Base-by-base conservation (phyloP, 176 grass and related monocot species). In the Rhipidocladum racemiflorum region DNA sequence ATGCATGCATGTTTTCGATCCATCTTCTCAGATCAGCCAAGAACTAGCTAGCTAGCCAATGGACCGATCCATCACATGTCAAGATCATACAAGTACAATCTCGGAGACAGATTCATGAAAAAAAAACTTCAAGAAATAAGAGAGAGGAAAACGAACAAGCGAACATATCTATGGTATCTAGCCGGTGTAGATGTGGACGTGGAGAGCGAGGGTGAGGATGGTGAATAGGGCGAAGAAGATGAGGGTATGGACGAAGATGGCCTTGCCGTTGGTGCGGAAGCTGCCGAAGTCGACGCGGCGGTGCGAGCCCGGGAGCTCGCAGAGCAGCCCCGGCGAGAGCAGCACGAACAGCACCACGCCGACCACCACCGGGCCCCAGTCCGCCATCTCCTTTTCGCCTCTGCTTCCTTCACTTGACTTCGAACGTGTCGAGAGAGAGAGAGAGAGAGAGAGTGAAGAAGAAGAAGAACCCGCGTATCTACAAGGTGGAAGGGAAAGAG, bases 331-430 rank as follows among this genome's bases (percentile, higher is more conserved):
- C 29, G 86, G 92, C 3, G 88, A 94, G 6, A 91, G 83, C 38
- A 94, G 86, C 74, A 94, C 83, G 80, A 94, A 94, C 21, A 94
- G 78, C 79, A 94, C 89, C 86, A 94, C 89, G 32, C 92, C 92
- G 39, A 94, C 86, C 64, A 94, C 86, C 86, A 94, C 91, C 17
- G 91, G 88, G 4, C 70, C 88, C 86, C 91, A 93, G 76, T 93
- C 88, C 49, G 82, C 81, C 91, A 93, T 92, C 40, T 62, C 12
- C 34, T 17, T 11, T 11, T 9, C 2, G 6, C 32, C 24, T 30
- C 35, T 50, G 13, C 48, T 50, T 17, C 48, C 48, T 50, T 17
- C 5, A 14, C 48, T 50, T 17, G 13, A 17, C 15, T 50, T 53
- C 49, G 23, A 25, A 28, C 57, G 14, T 24, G 9, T 9, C 1